Evolutionary conservation across 129 eudicot genomes (phyloP), one percentile per base, ranked within the genome.

Genomic region (Calendula officinalis): DNA sequence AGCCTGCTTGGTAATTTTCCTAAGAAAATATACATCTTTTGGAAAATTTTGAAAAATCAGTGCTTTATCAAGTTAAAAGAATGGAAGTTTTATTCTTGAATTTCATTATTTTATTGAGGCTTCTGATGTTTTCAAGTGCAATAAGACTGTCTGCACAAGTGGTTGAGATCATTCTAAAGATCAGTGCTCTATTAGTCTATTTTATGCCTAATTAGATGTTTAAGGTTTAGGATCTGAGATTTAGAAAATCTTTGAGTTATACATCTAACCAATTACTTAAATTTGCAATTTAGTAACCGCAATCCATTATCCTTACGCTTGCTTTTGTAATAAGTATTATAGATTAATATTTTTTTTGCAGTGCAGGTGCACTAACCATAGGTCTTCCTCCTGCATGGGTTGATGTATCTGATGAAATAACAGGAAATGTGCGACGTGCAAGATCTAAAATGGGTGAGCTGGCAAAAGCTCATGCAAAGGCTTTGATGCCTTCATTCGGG

Each of bases 381-480:
- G 98, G 95, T 34, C 80, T 91, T 56, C 98, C 98, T 57, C 98
- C 95, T 74, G 95, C 95, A 39, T 91, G 95, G 98, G 96, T 91
- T 71, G 96, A 84, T 76, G 73, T 84, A 57, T 85, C 98, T 43
- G 98, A 91, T 76, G 98, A 87, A 79, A 80, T 87, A 56, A 67
- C 94, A 56, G 75, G 75, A 60, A 85, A 87, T 74, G 78, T 91
- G 69, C 91, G 74, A 77, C 84, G 71, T 40, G 86, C 80, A 17
- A 81, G 84, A 68, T 55, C 60, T 44, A 87, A 88, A 82, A 88
- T 88, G 98, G 78, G 83, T 11, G 91, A 88, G 75, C 70, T 88
- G 57, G 83, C 83, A 7, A 91, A 88, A 72, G 95, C 94, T 72
- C 98, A 91, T 83, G 90, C 95, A 38, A 88, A 88, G 75, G 98